Percentiles rank a stretch among this genome's conserved stretches.
These are phyloP conservation scores for Dendrobium nobile DNA, from an alignment of 106 monocot species.

Conservation along the genomic window DNA sequence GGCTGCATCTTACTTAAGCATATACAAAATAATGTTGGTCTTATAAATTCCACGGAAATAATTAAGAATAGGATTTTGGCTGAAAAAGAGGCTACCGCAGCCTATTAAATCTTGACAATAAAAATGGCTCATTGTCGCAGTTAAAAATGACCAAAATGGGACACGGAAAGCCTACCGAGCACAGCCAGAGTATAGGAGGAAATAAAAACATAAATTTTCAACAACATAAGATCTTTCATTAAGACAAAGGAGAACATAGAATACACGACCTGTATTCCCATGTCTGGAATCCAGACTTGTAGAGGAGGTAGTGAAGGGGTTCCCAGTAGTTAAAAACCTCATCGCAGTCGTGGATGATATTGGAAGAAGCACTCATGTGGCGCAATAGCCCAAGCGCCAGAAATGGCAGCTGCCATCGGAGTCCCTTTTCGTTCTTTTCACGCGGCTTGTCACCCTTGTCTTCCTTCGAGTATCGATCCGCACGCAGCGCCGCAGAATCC, in stretches of 20 bases:
- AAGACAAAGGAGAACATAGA: background rate
- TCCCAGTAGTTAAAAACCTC: constrained; percentile 99
- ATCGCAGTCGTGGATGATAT: constrained; percentile 96
- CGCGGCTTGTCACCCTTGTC: constrained; percentile 22
- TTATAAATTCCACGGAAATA: background rate
- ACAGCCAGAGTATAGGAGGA: background rate
- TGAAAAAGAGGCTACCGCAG: background rate
- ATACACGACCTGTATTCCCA: constrained; percentile 85
- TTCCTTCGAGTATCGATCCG: constrained; percentile 58
- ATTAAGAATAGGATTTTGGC: background rate
- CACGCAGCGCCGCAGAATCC: constrained; percentile 6
- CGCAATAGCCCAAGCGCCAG: constrained; percentile 55
- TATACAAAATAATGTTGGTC: background rate
- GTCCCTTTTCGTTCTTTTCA: constrained; percentile 20
- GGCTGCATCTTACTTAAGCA: background rate
- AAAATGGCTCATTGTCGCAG: no score
- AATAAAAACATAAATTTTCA: background rate
- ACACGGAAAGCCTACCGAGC: background rate
- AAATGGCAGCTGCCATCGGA: constrained; percentile 62
- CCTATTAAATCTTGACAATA: no score
- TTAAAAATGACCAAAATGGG: background rate
- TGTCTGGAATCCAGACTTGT: constrained; percentile 95
- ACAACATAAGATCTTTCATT: background rate
- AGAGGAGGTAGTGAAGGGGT: constrained; percentile 87
- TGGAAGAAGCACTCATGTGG: constrained; percentile 92